These are phyloP conservation scores for Phialophora verrucosa DNA, from an alignment of 2,329 filamentous ascomycete species.

Conservation along the genomic window DNA sequence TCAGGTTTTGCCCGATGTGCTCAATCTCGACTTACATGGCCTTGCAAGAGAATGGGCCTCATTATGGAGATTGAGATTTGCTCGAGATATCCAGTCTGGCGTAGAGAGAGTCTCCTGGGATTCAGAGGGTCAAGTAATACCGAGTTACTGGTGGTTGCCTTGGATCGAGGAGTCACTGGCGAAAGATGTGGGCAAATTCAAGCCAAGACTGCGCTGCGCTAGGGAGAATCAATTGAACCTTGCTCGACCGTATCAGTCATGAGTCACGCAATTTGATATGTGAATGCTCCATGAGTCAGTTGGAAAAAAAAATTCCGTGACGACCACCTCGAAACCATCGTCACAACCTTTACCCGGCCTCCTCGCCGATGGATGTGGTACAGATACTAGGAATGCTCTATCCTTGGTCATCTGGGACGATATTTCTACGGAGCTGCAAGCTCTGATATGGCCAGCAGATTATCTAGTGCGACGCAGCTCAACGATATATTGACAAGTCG, in stretches of 20 bases:
- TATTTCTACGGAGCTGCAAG: slow-evolving; percentile 20
- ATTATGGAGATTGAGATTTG: slow-evolving; percentile 56
- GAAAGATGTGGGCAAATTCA: slow-evolving; percentile 24
- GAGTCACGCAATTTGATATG: neutral
- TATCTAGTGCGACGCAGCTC: slow-evolving; percentile 23
- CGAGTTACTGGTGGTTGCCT: neutral
- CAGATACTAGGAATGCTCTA: slow-evolving; percentile 16
- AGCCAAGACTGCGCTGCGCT: slow-evolving; percentile 22
- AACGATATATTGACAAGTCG: slow-evolving; percentile 25
- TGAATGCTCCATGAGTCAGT: slow-evolving; percentile 20
- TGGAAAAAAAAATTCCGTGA: slow-evolving; percentile 12
- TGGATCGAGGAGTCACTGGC: slow-evolving; percentile 6
- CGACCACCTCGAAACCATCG: slow-evolving; percentile 15
- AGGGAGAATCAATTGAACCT: neutral
- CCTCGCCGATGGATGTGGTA: slow-evolving; percentile 16
- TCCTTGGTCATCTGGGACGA: slow-evolving; percentile 14
- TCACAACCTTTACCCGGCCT: slow-evolving; percentile 23
- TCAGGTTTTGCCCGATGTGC: slow-evolving; percentile 32
- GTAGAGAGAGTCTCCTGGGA: neutral
- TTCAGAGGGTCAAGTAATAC: neutral
- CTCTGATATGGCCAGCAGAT: slow-evolving; percentile 34
- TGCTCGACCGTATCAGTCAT: neutral
- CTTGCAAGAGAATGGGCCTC: slow-evolving; percentile 94
- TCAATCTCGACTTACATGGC: slow-evolving; percentile 66
- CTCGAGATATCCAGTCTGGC: slow-evolving; percentile 6